phyloP scores from a whole-genome alignment of 306 rosid species.

The Trifolium fragiferum region DNA sequence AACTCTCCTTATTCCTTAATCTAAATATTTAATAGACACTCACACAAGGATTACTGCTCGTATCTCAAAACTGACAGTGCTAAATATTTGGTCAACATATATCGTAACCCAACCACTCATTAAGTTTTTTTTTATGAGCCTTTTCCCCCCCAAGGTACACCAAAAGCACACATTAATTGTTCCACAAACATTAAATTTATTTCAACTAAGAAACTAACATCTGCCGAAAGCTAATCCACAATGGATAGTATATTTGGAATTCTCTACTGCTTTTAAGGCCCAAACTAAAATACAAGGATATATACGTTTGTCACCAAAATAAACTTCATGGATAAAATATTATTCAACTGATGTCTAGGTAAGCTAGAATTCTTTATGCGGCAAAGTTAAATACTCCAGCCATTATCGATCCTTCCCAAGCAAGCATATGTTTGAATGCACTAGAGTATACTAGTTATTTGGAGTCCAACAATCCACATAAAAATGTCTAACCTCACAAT shows the following conservation, averaged over 20 bases:
- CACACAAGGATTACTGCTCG: not conserved
- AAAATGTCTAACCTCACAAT: not conserved
- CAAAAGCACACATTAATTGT: not conserved
- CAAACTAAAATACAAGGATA: slow-evolving; percentile 23
- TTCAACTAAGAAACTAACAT: not conserved
- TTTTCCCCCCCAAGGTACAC: not conserved
- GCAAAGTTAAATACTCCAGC: slow-evolving; percentile 7
- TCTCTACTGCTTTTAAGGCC: slow-evolving; percentile 20
- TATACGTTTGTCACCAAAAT: slow-evolving; percentile 3
- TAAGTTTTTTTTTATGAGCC: not conserved
- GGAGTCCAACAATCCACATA: slow-evolving; percentile 32
- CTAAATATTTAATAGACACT: not conserved
- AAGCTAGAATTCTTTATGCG: slow-evolving; percentile 8
- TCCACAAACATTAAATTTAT: not conserved
- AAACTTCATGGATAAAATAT: slow-evolving; percentile 22
- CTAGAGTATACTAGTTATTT: slow-evolving; percentile 4
- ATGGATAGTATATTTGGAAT: not conserved
- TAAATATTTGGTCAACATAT: not conserved
- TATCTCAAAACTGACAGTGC: not conserved
- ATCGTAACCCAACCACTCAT: not conserved
- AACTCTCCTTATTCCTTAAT: slow-evolving; percentile 11
- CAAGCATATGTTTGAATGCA: slow-evolving; percentile 24
- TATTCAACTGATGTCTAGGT: not conserved
- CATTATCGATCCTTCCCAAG: slow-evolving; percentile 16
- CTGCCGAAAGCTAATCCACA: not conserved